phyloP scores from a whole-genome alignment of 768 basidiomycete species.

The Tulasnella sp. region DNA sequence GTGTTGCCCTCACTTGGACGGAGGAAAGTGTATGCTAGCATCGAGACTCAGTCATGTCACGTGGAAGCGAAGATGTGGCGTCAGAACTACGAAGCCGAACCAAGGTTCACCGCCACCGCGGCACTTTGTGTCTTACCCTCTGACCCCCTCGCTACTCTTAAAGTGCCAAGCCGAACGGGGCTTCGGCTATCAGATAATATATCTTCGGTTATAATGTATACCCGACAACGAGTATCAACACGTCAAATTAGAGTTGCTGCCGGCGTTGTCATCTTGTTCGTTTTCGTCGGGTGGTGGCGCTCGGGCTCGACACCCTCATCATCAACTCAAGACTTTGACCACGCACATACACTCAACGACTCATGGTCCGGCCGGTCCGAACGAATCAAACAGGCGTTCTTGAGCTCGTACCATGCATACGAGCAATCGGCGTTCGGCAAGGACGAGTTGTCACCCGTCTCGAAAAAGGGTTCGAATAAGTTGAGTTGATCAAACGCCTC shows the following conservation, averaged over 20 bases:
- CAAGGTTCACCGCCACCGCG: no score
- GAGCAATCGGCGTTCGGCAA: slow-evolving; percentile 18
- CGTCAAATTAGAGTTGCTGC: neutral
- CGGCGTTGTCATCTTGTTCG: neutral
- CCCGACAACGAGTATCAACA: neutral
- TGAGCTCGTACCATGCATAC: slow-evolving; percentile 19
- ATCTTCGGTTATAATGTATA: neutral
- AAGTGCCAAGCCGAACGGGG: neutral
- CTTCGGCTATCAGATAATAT: no score
- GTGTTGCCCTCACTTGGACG: no score
- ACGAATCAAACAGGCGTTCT: slow-evolving; percentile 17
- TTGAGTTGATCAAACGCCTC: slow-evolving; percentile 13
- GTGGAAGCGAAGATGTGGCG: no score
- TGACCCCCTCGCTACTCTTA: neutral
- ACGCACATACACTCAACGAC: neutral
- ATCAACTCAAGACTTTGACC: neutral
- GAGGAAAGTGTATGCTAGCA: no score
- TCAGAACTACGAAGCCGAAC: no score
- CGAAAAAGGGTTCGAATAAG: slow-evolving; percentile 15
- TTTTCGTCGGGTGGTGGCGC: neutral
- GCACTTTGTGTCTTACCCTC: neutral
- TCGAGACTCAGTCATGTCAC: no score
- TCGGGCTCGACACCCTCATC: neutral
- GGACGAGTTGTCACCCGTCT: slow-evolving; percentile 20
- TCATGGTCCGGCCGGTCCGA: slow-evolving; percentile 15